Conservation (phyloP, 495 filamentous ascomycete species). For the Hyaloscypha variabilis region DNA sequence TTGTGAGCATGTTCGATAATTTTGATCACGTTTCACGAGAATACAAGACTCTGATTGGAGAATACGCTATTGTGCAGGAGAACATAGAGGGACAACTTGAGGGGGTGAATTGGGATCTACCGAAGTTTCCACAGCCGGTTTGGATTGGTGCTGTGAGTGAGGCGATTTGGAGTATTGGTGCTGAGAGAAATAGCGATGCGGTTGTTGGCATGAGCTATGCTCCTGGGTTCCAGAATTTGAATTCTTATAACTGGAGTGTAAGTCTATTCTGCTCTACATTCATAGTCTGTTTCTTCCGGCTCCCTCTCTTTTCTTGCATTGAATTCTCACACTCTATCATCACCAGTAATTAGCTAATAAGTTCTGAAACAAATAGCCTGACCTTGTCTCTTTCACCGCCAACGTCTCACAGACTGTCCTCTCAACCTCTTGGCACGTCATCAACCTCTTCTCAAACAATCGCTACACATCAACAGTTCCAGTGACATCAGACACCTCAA, state of each 20-base stretch:
- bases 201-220: constrained; percentile 51
- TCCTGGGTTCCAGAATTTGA: constrained; percentile 48
- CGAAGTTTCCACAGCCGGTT: constrained; percentile 26
- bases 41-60: constrained; percentile 46
- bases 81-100: constrained; percentile 37
- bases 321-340: neutral
- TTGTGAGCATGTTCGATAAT: constrained; percentile 48
- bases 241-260: constrained; percentile 42
- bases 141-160: constrained; percentile 50
- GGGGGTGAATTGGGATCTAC: constrained; percentile 33
- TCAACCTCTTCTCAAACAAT: constrained; percentile 32
- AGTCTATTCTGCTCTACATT: constrained; percentile 2
- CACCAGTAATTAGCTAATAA: neutral
- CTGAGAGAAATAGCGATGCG: constrained; percentile 58
- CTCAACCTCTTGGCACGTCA: constrained; percentile 30
- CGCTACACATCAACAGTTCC: constrained; percentile 32
- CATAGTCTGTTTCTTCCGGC: no score
- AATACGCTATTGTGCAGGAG: constrained; percentile 49
- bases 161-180: constrained; percentile 57
- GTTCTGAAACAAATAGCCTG: constrained; percentile 14
- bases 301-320: no score
- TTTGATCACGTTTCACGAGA: constrained; percentile 47
- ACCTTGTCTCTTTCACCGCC: constrained; percentile 30
- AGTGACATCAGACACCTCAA: constrained; percentile 25
- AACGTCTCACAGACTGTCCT: constrained; percentile 26